These are phyloP conservation scores for Taphrina sp. DNA, from an alignment of 1,139 yeast species.

Conservation along the genomic window DNA sequence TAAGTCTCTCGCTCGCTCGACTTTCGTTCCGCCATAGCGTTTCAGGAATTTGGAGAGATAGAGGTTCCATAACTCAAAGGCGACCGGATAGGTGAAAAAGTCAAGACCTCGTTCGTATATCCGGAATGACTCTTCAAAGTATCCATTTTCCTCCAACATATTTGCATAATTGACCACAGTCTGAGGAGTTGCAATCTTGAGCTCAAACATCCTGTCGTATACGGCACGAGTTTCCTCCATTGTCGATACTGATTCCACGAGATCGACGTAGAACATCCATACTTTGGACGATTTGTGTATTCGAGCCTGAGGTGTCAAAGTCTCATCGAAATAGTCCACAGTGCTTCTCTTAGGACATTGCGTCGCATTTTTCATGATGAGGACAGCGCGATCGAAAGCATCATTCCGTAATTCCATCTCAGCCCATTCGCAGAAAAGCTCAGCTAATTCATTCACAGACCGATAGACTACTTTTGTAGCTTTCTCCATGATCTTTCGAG, in stretches of 20 bases:
- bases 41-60: constrained; percentile 59
- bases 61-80: constrained; percentile 70
- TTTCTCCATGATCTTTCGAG: constrained; percentile 61
- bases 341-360: constrained; percentile 46
- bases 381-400: constrained; percentile 55
- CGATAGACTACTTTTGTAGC: constrained; percentile 71
- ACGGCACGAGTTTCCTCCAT: constrained; percentile 49
- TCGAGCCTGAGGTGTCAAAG: constrained; percentile 57
- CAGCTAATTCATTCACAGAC: constrained; percentile 62
- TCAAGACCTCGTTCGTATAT: constrained; percentile 67
- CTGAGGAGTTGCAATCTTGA: constrained; percentile 69
- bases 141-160: constrained; percentile 55
- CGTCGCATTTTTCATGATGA: constrained; percentile 56
- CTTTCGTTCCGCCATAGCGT: constrained; percentile 39
- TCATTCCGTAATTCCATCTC: constrained; percentile 56
- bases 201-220: constrained; percentile 60
- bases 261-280: constrained; percentile 75
- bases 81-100: constrained; percentile 60
- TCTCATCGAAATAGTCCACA: constrained; percentile 49
- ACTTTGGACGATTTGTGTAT: constrained; percentile 60
- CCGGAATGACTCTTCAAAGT: constrained; percentile 56
- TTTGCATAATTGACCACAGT: constrained; percentile 65
- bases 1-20: constrained; percentile 68
- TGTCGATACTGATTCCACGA: constrained; percentile 63
- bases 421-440: constrained; percentile 71